Percentiles rank a stretch among this genome's conserved stretches.
These are phyloP conservation scores for Trichodelitschia bisporula DNA, from an alignment of 495 filamentous ascomycete species.

Conservation along the genomic window DNA sequence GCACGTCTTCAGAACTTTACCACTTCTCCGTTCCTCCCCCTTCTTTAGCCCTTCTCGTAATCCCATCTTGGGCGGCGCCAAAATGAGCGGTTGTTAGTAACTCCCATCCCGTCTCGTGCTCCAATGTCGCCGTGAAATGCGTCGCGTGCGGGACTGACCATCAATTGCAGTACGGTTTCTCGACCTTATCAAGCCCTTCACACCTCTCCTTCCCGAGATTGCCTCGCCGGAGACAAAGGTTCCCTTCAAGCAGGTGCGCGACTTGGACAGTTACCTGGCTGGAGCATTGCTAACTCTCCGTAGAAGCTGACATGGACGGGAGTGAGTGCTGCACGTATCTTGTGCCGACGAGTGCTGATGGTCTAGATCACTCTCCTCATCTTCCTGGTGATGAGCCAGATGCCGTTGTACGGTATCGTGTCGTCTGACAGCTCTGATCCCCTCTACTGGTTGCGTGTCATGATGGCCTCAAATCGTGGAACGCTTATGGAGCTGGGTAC, in stretches of 20 bases:
- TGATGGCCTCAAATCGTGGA: constrained; percentile 96
- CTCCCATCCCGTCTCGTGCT: too few species aligned
- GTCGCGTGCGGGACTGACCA: too few species aligned
- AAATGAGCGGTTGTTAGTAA: too few species aligned
- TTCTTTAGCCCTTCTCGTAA: too few species aligned
- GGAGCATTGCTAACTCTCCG: too few species aligned
- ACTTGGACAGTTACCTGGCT: too few species aligned
- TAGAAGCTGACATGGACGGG: constrained; percentile 99
- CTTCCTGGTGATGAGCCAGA: constrained; percentile 99
- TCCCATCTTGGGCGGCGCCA: too few species aligned
- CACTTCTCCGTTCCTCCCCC: too few species aligned
- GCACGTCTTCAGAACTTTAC: too few species aligned
- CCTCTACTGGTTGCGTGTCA: constrained; percentile 98
- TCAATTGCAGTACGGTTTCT: constrained; percentile 99
- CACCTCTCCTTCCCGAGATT: constrained; percentile 96
- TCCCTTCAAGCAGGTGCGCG: constrained; percentile 96
- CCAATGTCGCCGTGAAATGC: too few species aligned
- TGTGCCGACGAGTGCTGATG: constrained; percentile 2
- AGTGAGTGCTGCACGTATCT: constrained; percentile 13
- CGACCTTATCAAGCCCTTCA: constrained; percentile 97
- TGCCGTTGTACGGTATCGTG: constrained; percentile 36
- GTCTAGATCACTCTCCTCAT: constrained; percentile 70
- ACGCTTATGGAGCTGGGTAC: constrained; percentile 97
- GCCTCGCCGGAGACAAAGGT: constrained; percentile 89
- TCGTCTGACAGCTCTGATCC: constrained; percentile 70